Base-by-base conservation (phyloP, 768 basidiomycete species). In the Sistotremastrum suecicum region DNA sequence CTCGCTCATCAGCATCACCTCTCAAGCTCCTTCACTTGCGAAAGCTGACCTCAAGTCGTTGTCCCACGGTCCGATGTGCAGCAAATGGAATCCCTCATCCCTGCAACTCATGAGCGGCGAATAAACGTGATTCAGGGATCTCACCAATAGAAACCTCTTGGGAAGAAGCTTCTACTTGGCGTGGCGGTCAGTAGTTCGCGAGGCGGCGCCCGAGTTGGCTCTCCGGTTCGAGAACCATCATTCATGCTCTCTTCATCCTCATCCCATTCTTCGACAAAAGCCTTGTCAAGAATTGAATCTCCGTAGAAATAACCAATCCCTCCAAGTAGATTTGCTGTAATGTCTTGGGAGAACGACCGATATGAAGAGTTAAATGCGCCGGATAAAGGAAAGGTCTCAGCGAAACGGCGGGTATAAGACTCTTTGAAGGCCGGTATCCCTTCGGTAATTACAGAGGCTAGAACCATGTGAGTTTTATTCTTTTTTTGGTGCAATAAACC, bases 241-340 rank as follows among this genome's bases (percentile, higher is more conserved):
- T 51, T 8, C 28, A 51, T 43, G 8, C 72, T 70, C 42, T 70
- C 68, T 7, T 75, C 74, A 3, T 71, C 74, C 47, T 89, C 80
- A 55, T 98, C 94, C 80, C 90, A 92, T 56, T 92, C 89, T 56
- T 85, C 86, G 10, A 83, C 78, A 58, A 91, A 90, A 35, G 78
- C 75, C 37, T 74, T 70, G 58, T 97, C 83, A 5, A 95, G 75
- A 51, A 97, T 81, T 1, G 88, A 91, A 4, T 72, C 77, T 9
- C 92, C 92, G 55, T 92, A 83, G 63, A 92, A 98, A 63, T 95
- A 97, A 7, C 92, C 92, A 35, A 98, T 78, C 12, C 92, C 92
- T 45, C 88, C 92, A 7, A 97, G 64, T 39, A 97, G 72, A 58
- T 90, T 97, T 1, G 92, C 82, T 0, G 91, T 94, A 47, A 94